Base-by-base conservation (phyloP, 352 stramenopile species). In the Phytophthora niederhauseri region DNA sequence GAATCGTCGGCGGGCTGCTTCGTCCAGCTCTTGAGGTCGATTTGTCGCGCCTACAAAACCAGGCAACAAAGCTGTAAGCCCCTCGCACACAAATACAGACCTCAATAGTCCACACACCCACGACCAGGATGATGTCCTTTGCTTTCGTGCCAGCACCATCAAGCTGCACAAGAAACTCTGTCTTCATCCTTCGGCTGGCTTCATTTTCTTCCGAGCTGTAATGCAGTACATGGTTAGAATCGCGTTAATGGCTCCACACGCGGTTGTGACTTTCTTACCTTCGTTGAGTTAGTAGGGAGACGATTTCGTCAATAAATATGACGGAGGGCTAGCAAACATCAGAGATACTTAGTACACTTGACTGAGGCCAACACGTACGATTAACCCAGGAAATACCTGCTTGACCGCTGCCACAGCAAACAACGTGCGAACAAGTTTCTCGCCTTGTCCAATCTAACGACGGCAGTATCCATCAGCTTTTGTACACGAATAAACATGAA, bases 221-320 rank as follows among this genome's bases (percentile, higher is more conserved):
- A 24, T 31, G 55, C 19, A 50, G 15, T 30, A 48, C 12, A 66
- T 11, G 17, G n/a, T 66, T 59, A 74, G 30, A 53, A 2, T 28
- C n/a, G 20, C 48, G n/a, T 17, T 34, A 11, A 60, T 22, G 8
- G 7, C 34, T 34, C n/a, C 1, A 56, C 26, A 54, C 19, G 15
- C 24, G 4, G 15, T 43, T 2, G 7, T 17, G 49, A 36, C 7
- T 20, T 1, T 28, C 46, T 54, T 48, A 92, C 78, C 92, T 99
- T 69, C 98, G 80, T 78, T 99, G 91, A 1, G 93, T 99, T 30
- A 99, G 82, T 19, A 99, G 80, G 2, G 97, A 99, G 80, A 99
- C 98, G 65, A 99, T 98, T 81, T 99, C 98, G 75, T 99, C 98
- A 53, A 99, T 99, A 71, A 99, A 99, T 51, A 99, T 97, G 2